These are phyloP conservation scores for Venturia aucupariae DNA, from an alignment of 2,329 filamentous ascomycete species.

Conservation along the genomic window DNA sequence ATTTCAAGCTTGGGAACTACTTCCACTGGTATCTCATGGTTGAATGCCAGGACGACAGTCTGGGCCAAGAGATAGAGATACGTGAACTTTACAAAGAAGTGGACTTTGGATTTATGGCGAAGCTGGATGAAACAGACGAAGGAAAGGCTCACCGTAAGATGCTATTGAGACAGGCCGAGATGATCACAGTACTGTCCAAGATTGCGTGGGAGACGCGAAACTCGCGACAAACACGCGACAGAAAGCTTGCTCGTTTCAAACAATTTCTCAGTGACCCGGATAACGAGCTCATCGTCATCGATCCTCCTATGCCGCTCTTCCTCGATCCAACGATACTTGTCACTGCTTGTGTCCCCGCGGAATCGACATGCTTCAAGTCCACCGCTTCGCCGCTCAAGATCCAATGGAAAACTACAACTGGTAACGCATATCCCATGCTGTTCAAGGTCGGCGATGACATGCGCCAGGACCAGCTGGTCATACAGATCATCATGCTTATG, in stretches of 20 bases:
- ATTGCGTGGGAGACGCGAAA: conserved; percentile 83
- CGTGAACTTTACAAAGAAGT: conserved; percentile 85
- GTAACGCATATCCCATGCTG: conserved; percentile 74
- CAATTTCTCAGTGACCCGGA: conserved; percentile 77
- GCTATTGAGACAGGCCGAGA: conserved; percentile 77
- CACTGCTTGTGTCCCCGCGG: conserved; percentile 70
- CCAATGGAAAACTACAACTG: conserved; percentile 73
- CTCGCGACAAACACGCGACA: conserved; percentile 64
- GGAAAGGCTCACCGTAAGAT: conserved; percentile 66
- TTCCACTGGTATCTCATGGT: conserved; percentile 99
- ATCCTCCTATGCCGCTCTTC: conserved; percentile 78
- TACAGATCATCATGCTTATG: conserved; percentile 97
- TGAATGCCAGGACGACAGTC: conserved; percentile 77
- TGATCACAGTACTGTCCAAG: conserved; percentile 77
- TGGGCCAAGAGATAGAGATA: conserved; percentile 64
- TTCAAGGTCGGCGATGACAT: conserved; percentile 98
- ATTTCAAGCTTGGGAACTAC: conserved; percentile 87
- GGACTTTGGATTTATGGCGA: conserved; percentile 91
- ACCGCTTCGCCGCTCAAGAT: conserved; percentile 85
- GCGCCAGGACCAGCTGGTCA: conserved; percentile 92
- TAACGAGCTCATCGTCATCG: conserved; percentile 75
- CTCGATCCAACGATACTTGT: conserved; percentile 77
- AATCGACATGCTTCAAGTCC: conserved; percentile 91
- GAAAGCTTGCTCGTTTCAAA: conserved; percentile 78
- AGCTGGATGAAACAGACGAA: conserved; percentile 62